phyloP scores from a whole-genome alignment of 306 rosid species.

The Elaeagnus macrophylla region DNA sequence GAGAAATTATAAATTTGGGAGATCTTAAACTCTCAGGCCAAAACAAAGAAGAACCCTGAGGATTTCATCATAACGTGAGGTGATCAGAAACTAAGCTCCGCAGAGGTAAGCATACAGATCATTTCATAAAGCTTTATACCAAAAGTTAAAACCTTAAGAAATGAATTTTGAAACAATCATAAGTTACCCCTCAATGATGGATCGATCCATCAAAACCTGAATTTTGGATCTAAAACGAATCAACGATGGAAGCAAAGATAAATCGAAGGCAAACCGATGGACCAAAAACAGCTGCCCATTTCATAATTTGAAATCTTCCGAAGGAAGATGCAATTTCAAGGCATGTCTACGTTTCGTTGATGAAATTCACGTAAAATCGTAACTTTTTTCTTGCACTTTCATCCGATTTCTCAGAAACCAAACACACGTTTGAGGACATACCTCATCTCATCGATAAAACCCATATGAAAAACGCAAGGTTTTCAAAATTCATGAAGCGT shows the following conservation, averaged over 20 bases:
- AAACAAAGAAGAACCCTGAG: constrained; percentile 21
- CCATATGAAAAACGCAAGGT: constrained; percentile 22
- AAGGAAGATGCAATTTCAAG: constrained; percentile 13
- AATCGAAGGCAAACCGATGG: background rate
- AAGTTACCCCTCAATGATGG: constrained; percentile 18
- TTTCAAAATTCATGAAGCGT: constrained; percentile 15
- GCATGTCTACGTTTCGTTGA: constrained; percentile 10
- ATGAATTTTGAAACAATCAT: constrained; percentile 1
- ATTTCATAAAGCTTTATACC: background rate
- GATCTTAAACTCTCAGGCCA: constrained; percentile 36
- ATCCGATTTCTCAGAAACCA: constrained; percentile 16
- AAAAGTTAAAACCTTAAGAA: no score
- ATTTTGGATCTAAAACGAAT: constrained; percentile 6
- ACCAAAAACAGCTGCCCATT: constrained; percentile 15
- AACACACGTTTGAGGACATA: constrained; percentile 15
- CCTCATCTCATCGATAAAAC: constrained; percentile 30
- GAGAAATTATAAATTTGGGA: background rate
- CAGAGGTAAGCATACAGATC: constrained; percentile 1
- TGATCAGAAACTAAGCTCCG: background rate
- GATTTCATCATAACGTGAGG: constrained; percentile 14
- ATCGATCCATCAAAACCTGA: constrained; percentile 35
- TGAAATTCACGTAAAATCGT: constrained; percentile 10
- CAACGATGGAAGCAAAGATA: no score
- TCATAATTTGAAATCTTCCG: constrained; percentile 12
- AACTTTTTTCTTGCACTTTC: constrained; percentile 1